Base-by-base conservation (phyloP, 495 filamentous ascomycete genomes). In the Ramalina intermedia region DNA sequence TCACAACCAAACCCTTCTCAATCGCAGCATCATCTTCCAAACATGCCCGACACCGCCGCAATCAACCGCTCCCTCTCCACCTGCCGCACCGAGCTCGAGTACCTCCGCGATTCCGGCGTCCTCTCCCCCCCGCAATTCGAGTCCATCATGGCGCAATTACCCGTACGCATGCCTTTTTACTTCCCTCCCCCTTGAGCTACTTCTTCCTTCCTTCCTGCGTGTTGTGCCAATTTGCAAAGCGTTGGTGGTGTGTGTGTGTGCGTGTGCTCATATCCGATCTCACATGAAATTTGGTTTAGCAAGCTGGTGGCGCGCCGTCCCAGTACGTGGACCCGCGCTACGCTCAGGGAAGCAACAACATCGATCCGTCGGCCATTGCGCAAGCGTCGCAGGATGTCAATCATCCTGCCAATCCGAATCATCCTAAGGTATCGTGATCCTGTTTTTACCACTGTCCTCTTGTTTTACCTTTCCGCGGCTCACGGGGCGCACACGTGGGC, bases 71-170 rank as follows among this genome's bases (percentile, higher is more conserved):
- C 63, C 35, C 55, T 65, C 46, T 55, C 45, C 49, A 65, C 58
- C 38, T 53, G 65, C 48, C 56, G 61, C 36, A 65, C 58, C 0
- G 63, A 65, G 42, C 59, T 65, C 7, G 61, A 65, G 40, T 65
- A 52, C 52, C 55, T 65, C n/a, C 57, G 57, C 24, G 57, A 55
- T 20, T 53, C 55, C 11, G 54, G 54, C 37, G 51, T 63, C 2
- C 43, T 65, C 16, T 50, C 37, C 23, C 55, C 53, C 0, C 48
- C 51, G 3, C 62, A 65, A 43, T 57, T 60, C 29, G 45, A 58
- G 39, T 59, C 55, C 9, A 65, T 65, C 41, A 56, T 62, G 54
- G 60, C 57, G 24, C 62, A 63, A 48, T 47, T 65, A 6, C 62
- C 62, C 27, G 61, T 62, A 53, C 7, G 53, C 18, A 20, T 20